Base-by-base conservation (phyloP, 176 grass and related monocot species). In the Musa acuminata region DNA sequence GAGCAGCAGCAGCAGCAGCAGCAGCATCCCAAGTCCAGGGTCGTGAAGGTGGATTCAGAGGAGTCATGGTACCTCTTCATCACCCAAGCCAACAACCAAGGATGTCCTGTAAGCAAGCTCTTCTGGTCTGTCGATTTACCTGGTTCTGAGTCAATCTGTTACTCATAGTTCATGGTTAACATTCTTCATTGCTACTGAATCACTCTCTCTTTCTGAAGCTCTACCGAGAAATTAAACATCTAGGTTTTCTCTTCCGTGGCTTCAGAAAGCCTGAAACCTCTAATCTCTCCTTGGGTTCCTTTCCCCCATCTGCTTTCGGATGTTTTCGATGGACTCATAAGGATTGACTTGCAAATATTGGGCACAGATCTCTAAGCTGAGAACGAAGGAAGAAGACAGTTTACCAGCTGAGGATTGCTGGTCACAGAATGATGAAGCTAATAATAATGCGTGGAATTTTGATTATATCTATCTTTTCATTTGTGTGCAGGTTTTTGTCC, bases 61-160 rank as follows among this genome's bases (percentile, higher is more conserved):
- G 86, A 82, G 50, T 79, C 78, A 21, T 99, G 95, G 95, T 78
- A 87, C 16, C 82, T 87, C 80, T 86, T 89, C 78, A 81, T 77
- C 58, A 26, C 62, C 67, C 88, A 94, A 91, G 86, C 90, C 76
- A 85, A 79, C 80, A 84, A 84, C 48, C 59, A 53, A 52, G 84
- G 88, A 62, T 86, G 78, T 14, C 81, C 84, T 23, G 95, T 99
- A 72, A 48, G 90, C 26, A 2, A 2, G 1, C 75, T 74, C 69
- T 67, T 67, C 59, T 57, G 3, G 1, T 25, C 23, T 16, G 2
- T 12, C 13, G 29, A 17, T 16, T 60, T 13, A 11, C 22, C 27
- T 67, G 23, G 9, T 25, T 13, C 13, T 25, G 23, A 29, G 13
- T 59, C 55, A 57, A 13, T 59, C 19, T 13, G 2, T 12, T 27